Evolutionary conservation across 208 protist genomes (phyloP).

Genomic region (Leishmania arabica): DNA sequence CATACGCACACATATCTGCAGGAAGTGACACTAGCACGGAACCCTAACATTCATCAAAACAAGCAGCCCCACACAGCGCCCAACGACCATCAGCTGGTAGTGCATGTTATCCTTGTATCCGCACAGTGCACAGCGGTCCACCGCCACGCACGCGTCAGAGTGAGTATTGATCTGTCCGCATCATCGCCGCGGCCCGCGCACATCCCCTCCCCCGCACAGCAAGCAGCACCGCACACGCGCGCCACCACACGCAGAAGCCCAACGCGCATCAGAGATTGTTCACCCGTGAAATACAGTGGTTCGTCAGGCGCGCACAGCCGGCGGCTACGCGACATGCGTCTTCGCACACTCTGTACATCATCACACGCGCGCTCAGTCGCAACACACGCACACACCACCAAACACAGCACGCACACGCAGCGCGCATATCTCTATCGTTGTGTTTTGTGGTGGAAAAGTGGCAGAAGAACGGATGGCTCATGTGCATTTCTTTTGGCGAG

Average conservation of each 20-base stretch:
- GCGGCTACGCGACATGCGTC: slow-evolving; percentile 7
- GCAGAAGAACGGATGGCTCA: too few species aligned
- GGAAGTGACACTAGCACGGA: too few species aligned
- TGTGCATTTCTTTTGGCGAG: too few species aligned
- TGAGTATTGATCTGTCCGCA: slow-evolving; percentile 56
- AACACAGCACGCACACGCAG: not conserved
- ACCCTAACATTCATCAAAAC: too few species aligned
- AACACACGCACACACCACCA: not conserved
- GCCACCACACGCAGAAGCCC: not conserved
- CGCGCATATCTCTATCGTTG: slow-evolving; percentile 8
- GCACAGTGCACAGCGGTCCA: slow-evolving; percentile 28
- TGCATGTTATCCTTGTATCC: slow-evolving; percentile 59
- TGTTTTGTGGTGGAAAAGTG: too few species aligned
- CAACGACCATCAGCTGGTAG: slow-evolving; percentile 40
- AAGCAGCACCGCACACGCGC: not conserved
- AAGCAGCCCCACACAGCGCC: not conserved
- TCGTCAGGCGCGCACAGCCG: slow-evolving; percentile 5
- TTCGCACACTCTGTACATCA: slow-evolving; percentile 7
- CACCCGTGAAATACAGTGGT: slow-evolving; percentile 14
- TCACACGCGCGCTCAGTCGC: not conserved
- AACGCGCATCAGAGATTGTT: slow-evolving; percentile 16
- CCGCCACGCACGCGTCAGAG: slow-evolving; percentile 33
- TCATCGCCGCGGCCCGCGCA: slow-evolving; percentile 23
- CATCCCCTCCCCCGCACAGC: not conserved
- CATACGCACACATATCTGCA: too few species aligned